Evolutionary conservation across 1,284 basidiomycete species (phyloP), one percentile per base, ranked within the genome.

Genomic region (Paramarasmius palmivorus): DNA sequence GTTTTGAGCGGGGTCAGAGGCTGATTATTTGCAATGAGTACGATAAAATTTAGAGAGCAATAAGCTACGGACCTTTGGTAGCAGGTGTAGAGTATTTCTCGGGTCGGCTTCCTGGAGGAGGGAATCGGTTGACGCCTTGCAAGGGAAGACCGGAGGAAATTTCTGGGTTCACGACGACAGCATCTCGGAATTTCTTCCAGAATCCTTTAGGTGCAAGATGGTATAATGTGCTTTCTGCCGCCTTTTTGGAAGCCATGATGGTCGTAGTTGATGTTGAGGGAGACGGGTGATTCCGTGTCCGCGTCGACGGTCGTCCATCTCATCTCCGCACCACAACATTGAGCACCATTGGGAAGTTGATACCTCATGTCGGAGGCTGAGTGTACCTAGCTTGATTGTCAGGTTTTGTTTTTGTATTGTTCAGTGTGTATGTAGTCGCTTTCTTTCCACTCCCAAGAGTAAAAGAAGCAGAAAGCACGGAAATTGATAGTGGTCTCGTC

Each of bases 111-210:
- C 71, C 95, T 53, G 95, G 95, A 54, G 84, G 90, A 32, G 95
- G 95, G 68, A 86, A 90, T 63, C 95, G 83, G 73, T 95, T 80
- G 59, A 85, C 53, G 50, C 72, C 73, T 46, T 86, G 79, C 48
- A 93, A 76, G 23, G 95, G 95, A n/a, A 97, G 82, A 72, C 95
- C 95, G 58, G 83, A 88, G 14, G 93, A 95, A 68, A 97, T 96
- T 67, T 91, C 87, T 36, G 94, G 93, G 73, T 95, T 94, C 61
- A 95, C 81, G 51, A 80, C 87, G 23, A 83, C 75, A 5, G 76
- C 81, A 66, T 92, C 88, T 52, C 93, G 85, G 69, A 95, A 92
- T 75, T 89, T 93, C 83, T 95, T 95, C 93, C 93, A 95, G 70
- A 95, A 94, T 2, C 93, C 93, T 66, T 84, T 88, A 10, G 93